These are phyloP conservation scores for Sporisorium sorghi DNA, from an alignment of 1,284 basidiomycete species.

Conservation along the genomic window DNA sequence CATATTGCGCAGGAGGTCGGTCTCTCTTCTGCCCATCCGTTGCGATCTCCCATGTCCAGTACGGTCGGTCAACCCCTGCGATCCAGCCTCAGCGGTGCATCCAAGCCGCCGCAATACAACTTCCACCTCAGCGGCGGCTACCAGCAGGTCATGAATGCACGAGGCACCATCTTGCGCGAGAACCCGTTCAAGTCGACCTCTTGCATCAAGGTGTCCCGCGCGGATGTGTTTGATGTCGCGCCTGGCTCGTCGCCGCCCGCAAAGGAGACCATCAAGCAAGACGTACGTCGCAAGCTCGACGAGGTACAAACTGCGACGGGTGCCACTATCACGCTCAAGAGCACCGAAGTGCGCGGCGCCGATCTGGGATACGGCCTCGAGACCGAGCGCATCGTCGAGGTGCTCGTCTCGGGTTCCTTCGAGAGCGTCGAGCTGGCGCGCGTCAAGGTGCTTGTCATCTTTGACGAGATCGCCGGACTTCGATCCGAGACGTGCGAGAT, in stretches of 20 bases:
- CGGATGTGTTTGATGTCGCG: slow-evolving; percentile 78
- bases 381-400: slow-evolving; percentile 89
- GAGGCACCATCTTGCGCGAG: slow-evolving; percentile 88
- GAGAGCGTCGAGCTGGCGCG: slow-evolving; percentile 92
- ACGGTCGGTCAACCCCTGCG: slow-evolving; percentile 23
- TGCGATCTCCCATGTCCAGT: slow-evolving; percentile 22
- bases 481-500: slow-evolving; percentile 92
- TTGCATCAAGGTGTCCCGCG: slow-evolving; percentile 87
- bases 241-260: slow-evolving; percentile 34
- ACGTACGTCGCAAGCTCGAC: slow-evolving; percentile 87
- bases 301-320: slow-evolving; percentile 88
- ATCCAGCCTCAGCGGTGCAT: slow-evolving; percentile 30
- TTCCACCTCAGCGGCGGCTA: slow-evolving; percentile 91
- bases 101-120: slow-evolving; percentile 72
- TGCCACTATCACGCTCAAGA: slow-evolving; percentile 84
- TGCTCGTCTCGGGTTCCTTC: slow-evolving; percentile 85
- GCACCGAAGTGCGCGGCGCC: slow-evolving; percentile 57
- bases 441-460: slow-evolving; percentile 87
- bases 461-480: slow-evolving; percentile 79
- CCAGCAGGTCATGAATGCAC: slow-evolving; percentile 89
- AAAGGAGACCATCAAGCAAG: slow-evolving; percentile 79
- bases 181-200: slow-evolving; percentile 86
- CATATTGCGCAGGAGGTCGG: slow-evolving; percentile 47
- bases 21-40: slow-evolving; percentile 27
- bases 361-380: slow-evolving; percentile 78